Evolutionary conservation across 345 rosid species (phyloP).

Genomic region (Salix suchowensis): DNA sequence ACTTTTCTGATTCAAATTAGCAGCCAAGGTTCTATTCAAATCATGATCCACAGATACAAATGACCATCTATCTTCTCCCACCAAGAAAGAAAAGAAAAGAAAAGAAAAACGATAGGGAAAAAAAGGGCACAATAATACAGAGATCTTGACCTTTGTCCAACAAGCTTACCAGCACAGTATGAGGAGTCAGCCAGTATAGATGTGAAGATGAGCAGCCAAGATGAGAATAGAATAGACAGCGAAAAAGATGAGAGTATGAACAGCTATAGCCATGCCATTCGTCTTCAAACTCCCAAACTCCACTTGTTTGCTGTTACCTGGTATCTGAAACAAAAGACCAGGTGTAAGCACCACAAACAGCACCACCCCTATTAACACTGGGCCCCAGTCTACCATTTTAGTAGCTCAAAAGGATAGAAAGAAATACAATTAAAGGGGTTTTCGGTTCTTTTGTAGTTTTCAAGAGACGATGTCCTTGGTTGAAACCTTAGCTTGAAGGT

Average conservation of each 20-base stretch:
- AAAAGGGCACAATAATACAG: background rate
- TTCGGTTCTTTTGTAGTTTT: background rate
- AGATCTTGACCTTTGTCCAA: background rate
- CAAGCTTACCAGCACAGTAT: background rate
- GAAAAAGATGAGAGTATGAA: slow-evolving; percentile 86
- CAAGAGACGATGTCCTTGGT: background rate
- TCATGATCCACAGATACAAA: background rate
- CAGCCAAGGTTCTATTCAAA: background rate
- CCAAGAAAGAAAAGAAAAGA: background rate
- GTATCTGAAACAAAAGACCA: slow-evolving; percentile 73
- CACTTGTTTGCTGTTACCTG: slow-evolving; percentile 53
- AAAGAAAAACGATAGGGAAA: no score
- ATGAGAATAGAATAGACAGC: slow-evolving; percentile 65
- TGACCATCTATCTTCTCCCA: background rate
- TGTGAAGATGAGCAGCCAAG: slow-evolving; percentile 73
- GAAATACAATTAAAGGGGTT: background rate
- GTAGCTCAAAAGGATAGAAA: background rate
- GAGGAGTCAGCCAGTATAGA: slow-evolving; percentile 62
- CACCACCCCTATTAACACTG: slow-evolving; percentile 73
- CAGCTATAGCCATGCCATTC: slow-evolving; percentile 79
- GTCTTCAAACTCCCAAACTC: slow-evolving; percentile 87
- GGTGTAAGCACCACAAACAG: slow-evolving; percentile 81
- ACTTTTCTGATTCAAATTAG: background rate
- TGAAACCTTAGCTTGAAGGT: background rate
- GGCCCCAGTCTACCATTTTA: slow-evolving; percentile 93